Evolutionary conservation across 768 basidiomycete genomes (phyloP).

Genomic region (Boletus bicolor): DNA sequence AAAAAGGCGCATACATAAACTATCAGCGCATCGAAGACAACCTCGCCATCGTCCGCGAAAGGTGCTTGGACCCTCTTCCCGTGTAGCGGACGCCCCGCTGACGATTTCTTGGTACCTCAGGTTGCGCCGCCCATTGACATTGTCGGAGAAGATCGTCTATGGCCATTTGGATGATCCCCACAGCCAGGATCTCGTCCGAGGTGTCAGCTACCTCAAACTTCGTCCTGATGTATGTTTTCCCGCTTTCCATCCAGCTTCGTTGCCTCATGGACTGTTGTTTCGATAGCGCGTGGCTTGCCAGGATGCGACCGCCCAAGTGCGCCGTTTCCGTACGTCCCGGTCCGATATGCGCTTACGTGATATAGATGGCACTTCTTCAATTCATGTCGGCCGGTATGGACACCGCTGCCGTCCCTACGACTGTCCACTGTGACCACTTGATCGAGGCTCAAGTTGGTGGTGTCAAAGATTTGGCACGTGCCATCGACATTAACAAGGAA

Average conservation of each 20-base stretch:
- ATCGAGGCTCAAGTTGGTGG: constrained; percentile 97
- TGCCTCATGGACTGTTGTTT: constrained; percentile 7
- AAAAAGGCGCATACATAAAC: constrained; percentile 83
- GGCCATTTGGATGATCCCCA: constrained; percentile 96
- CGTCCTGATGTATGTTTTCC: constrained; percentile 82
- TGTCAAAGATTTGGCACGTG: constrained; percentile 88
- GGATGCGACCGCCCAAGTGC: constrained; percentile 84
- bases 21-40: constrained; percentile 98
- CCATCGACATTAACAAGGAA: constrained; percentile 93
- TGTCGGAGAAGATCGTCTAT: constrained; percentile 97
- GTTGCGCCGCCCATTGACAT: constrained; percentile 83
- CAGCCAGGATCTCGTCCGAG: constrained; percentile 86
- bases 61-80: constrained; percentile 44
- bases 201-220: constrained; percentile 93
- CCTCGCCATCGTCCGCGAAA: constrained; percentile 79
- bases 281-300: constrained; percentile 81
- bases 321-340: constrained; percentile 22
- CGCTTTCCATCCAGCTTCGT: not conserved
- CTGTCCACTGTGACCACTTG: constrained; percentile 98
- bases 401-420: constrained; percentile 95
- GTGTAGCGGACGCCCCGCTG: not conserved
- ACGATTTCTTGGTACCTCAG: constrained; percentile 36
- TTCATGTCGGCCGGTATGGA: constrained; percentile 99
- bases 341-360: constrained; percentile 28
- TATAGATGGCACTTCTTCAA: constrained; percentile 96